These are phyloP conservation scores for Pleurotus tuoliensis DNA, from an alignment of 768 basidiomycete species.

Conservation along the genomic window DNA sequence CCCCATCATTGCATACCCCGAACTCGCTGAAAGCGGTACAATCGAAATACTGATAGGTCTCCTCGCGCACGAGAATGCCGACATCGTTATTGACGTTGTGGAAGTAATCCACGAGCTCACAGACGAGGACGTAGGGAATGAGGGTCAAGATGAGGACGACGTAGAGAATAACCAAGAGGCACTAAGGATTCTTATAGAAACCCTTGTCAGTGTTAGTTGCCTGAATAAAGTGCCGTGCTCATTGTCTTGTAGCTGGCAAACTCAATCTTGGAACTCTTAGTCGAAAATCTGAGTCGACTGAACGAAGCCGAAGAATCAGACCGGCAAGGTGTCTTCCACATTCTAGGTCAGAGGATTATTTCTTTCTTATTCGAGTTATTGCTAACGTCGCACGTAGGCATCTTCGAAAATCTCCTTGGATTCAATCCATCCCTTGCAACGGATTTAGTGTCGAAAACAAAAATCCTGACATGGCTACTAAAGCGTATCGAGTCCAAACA, in stretches of 20 bases:
- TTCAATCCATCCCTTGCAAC: conserved; percentile 77
- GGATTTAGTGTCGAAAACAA: conserved; percentile 70
- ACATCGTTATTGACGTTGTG: conserved; percentile 95
- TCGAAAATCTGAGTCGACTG: conserved; percentile 84
- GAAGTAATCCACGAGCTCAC: conserved; percentile 92
- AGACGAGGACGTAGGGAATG: conserved; percentile 91
- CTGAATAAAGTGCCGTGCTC: conserved; percentile 3
- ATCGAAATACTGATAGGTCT: conserved; percentile 74
- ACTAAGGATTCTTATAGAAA: conserved; percentile 70
- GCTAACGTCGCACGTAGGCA: conserved; percentile 40
- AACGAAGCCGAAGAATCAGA: conserved; percentile 91
- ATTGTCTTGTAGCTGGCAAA: conserved; percentile 59
- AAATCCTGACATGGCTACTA: conserved; percentile 75
- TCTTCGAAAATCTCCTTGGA: conserved; percentile 90
- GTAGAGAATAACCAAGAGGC: conserved; percentile 59
- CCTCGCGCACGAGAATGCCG: conserved; percentile 92
- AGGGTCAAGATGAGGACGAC: conserved; percentile 62
- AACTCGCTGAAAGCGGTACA: conserved; percentile 76
- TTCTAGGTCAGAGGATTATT: conserved; percentile 54
- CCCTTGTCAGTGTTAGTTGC: conserved; percentile 52
- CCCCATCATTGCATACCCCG: conserved; percentile 81
- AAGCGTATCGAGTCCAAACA: conserved; percentile 65
- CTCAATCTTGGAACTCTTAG: conserved; percentile 82
- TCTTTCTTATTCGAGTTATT: neutral
- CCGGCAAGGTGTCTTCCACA: conserved; percentile 87